Base-by-base conservation (phyloP, 169 alveolate species). In the Plasmodium fragile region DNA sequence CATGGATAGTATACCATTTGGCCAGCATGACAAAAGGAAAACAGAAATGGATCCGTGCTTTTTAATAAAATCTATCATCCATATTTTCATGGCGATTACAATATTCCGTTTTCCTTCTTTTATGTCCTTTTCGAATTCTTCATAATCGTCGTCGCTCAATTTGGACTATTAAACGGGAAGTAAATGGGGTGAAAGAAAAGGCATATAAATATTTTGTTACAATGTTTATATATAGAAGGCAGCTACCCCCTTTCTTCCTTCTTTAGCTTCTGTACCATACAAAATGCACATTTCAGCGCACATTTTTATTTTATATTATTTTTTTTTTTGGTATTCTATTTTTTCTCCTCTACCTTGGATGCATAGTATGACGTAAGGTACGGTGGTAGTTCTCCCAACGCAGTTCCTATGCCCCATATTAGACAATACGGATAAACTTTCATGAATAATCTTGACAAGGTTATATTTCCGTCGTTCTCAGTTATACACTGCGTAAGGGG, bases 381-480 rank as follows among this genome's bases (percentile, higher is more conserved):
- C n/a, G 99, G 99, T 32, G 99, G 99, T 39, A 98, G 95, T 94
- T 98, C 99, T 3, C 99, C 99, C 13, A 98, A 82, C 13, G 99
- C 99, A 3, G 99, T 98, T 34, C 99, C 99, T 10, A 97, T 81
- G n/a, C 99, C 99, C 99, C 99, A 98, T 65, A 98, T 92, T 65
- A 98, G 93, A 34, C 98, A 97, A 92, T 96, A 93, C 7, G 95
- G 95, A 34, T 92, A 82, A 81, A 92, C 36, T 53, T 92, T 93
- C 39, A 93, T 59, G 84, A 95, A 95, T 81, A 95, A 82, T 41
- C 81, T 49, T 55, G 93, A 73, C 53, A 95, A 45, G 41, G 92
- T 93, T 25, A 89, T 18, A 70, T 92, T 71, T 16, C 52, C 84
- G 28, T 84, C 93, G n/a, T 93, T 41, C 25, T 36, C 82, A n/a